These are phyloP conservation scores for Starmerella asiatica DNA, from an alignment of 805 yeast species.

Conservation along the genomic window DNA sequence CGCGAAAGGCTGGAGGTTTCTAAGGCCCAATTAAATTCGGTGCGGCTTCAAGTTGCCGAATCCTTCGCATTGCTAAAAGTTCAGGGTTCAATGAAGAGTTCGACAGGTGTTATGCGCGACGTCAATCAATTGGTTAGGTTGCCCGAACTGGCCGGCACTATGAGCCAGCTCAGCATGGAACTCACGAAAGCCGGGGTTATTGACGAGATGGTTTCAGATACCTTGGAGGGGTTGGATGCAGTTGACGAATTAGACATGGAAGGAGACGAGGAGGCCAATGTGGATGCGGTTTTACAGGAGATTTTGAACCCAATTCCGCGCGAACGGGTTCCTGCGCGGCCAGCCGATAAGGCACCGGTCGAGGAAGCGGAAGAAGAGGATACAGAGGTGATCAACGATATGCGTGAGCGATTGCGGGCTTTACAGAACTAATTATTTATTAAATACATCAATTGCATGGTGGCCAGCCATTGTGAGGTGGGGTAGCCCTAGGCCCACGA, in stretches of 20 bases:
- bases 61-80: conserved; percentile 75
- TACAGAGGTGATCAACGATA: conserved; percentile 60
- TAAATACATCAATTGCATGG: no score
- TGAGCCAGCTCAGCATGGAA: conserved; percentile 78
- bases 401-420: conserved; percentile 81
- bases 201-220: conserved; percentile 90
- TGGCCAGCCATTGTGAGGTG: no score
- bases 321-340: conserved; percentile 1
- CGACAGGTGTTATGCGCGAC: conserved; percentile 75
- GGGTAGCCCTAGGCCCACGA: no score
- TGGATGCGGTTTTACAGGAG: conserved; percentile 28
- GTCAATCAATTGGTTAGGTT: conserved; percentile 64
- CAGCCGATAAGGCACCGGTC: conserved; percentile 17
- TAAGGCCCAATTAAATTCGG: conserved; percentile 73
- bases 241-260: conserved; percentile 40
- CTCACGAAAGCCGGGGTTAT: conserved; percentile 56
- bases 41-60: conserved; percentile 80
- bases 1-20: conserved; percentile 61
- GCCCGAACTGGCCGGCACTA: conserved; percentile 68
- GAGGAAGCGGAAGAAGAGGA: conserved; percentile 49
- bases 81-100: conserved; percentile 65
- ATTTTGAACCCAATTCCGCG: conserved; percentile 28
- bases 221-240: conserved; percentile 56
- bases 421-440: conserved; percentile 56
- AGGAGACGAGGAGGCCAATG: conserved; percentile 26